Evolutionary conservation across 2,329 filamentous ascomycete species (phyloP), one percentile per base, ranked within the genome.

Genomic region (Fusarium mangiferae): DNA sequence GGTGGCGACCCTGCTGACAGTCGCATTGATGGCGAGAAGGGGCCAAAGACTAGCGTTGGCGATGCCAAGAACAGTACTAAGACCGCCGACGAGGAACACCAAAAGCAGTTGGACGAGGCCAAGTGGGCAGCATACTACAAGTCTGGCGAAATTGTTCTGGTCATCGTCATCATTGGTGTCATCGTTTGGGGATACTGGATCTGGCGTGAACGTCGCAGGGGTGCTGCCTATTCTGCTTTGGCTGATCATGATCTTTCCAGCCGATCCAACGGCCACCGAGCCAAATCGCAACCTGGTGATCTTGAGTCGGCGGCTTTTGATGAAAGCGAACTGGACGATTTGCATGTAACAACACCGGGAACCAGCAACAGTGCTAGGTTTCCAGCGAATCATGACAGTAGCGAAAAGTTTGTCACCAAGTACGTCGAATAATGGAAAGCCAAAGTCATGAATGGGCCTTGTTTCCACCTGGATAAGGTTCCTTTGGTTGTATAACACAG

Each of bases 91-190:
- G 71, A 81, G 46, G 80, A 82, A 57, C 79, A 80, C 90, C 87
- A 93, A 79, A 91, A 93, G 79, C 86, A 89, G 80, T 83, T 98
- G n/a, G 90, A 95, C 76, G 90, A 94, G 35, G 94, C 95, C 24
- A 93, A 95, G 78, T 97, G 95, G 93, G 90, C 92, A 58, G 95
- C 95, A 1, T 98, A 98, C 82, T 93, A 92, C 80, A 92, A 93
- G 77, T 96, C 94, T 6, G 95, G 95, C 57, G 94, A 97, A 83
- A 90, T 95, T 12, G 94, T 95, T 5, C 88, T 98, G 6, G 90
- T 95, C 22, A 90, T 98, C 55, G 94, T 98, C 24, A 86, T 92
- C 58, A 89, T 96, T 67, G 91, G 91, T 3, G 94, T 93, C 3
- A 85, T 84, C 10, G 84, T 89, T 18, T 97, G 94, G 92, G 94